Conservation (phyloP, 2,329 filamentous ascomycete genomes). For the Volutella citrinella region DNA sequence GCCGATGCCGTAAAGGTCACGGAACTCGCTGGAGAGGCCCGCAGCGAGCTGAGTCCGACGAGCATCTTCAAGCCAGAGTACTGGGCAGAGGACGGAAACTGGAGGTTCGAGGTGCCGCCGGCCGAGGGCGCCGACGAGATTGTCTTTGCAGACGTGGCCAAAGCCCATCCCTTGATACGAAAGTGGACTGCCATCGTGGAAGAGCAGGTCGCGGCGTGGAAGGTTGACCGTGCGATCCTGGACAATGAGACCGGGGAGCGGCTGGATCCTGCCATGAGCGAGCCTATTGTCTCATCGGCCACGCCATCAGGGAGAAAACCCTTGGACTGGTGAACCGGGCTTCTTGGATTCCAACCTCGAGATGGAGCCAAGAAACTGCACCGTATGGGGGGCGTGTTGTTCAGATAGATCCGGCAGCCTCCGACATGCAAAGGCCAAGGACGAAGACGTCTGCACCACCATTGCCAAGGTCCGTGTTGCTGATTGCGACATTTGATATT, state of each 20-base stretch:
- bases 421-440: too few species aligned
- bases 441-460: too few species aligned
- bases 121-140: conserved; percentile 38
- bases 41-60: conserved; percentile 57
- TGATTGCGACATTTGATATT: too few species aligned
- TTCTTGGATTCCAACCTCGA: too few species aligned
- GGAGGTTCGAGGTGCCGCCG: conserved; percentile 58
- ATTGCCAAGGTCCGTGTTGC: too few species aligned
- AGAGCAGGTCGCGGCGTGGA: conserved; percentile 31
- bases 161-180: conserved; percentile 62
- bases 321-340: conserved; percentile 36
- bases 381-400: too few species aligned
- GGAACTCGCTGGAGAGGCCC: conserved; percentile 46
- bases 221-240: conserved; percentile 31
- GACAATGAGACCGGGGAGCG: conserved; percentile 31
- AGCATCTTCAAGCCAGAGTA: conserved; percentile 63
- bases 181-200: conserved; percentile 53
- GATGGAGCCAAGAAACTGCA: too few species aligned
- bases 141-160: conserved; percentile 61
- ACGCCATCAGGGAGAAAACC: conserved; percentile 28
- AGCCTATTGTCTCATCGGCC: conserved; percentile 22
- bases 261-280: conserved; percentile 25
- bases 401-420: too few species aligned
- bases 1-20: conserved; percentile 21
- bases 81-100: conserved; percentile 68